These are phyloP conservation scores for Tulasnella sp. DNA, from an alignment of 768 basidiomycete species.

Conservation along the genomic window DNA sequence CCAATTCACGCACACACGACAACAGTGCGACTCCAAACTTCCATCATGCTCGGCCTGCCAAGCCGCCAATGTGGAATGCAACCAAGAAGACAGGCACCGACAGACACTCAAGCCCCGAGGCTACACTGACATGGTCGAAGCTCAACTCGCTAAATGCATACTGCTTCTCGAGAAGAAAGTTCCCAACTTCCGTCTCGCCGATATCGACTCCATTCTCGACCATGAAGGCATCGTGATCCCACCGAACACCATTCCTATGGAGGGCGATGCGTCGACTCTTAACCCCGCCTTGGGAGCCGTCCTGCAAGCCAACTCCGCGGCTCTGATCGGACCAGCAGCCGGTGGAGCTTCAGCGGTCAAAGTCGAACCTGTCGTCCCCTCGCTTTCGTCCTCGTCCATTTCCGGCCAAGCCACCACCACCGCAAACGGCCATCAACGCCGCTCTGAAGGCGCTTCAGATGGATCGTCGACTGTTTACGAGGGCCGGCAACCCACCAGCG, in stretches of 20 bases:
- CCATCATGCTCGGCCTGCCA: conserved; percentile 78
- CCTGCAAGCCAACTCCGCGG: conserved; percentile 1
- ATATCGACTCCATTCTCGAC: conserved; percentile 50
- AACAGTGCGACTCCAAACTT: conserved; percentile 81
- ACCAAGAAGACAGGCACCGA: conserved; percentile 80
- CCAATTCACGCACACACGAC: background rate
- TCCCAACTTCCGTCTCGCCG: conserved; percentile 53
- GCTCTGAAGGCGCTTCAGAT: background rate
- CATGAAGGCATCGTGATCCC: background rate
- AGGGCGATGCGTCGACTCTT: background rate
- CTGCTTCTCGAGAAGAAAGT: conserved; percentile 63
- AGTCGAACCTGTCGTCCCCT: background rate
- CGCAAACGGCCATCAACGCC: conserved; percentile 25
- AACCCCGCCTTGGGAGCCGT: conserved; percentile 6
- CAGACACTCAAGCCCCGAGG: conserved; percentile 79
- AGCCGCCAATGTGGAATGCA: conserved; percentile 64
- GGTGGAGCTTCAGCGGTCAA: conserved; percentile 2
- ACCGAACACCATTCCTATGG: background rate
- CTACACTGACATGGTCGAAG: conserved; percentile 72
- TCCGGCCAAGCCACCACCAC: conserved; percentile 28
- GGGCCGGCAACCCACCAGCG: conserved; percentile 6
- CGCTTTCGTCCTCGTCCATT: background rate
- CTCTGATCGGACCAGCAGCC: background rate
- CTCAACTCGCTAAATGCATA: conserved; percentile 65
- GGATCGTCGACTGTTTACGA: conserved; percentile 15